Evolutionary conservation across 306 rosid genomes (phyloP), one percentile per base, ranked within the genome.

Genomic region (Vigna reflexopilosa): DNA sequence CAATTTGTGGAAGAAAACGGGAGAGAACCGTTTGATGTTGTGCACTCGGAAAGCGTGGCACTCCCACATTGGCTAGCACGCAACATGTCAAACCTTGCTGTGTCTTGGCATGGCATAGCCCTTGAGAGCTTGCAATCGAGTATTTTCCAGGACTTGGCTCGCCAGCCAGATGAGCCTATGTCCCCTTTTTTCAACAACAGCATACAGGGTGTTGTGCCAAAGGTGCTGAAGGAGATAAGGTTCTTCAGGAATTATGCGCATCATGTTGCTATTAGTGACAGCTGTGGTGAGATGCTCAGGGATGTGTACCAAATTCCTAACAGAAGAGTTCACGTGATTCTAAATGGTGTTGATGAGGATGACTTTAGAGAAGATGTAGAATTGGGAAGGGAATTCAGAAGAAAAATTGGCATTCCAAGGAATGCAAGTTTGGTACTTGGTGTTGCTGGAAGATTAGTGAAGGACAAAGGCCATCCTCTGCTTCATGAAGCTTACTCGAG

Each of bases 31-130:
- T 93, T 93, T 71, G 92, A 93, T 62, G 91, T 90, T 16, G 89
- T 93, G 77, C 96, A 92, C 75, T 89, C 97, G 0, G 97, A 92
- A 67, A 93, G 97, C 74, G 97, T 90, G 4, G 92, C 97, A 15
- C 90, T 93, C 4, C 96, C 94, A 80, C 86, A 89, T 36, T 86
- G 87, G 86, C 49, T 85, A 28, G 97, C 96, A 4, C 79, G 88
- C 0, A 63, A 83, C 4, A 84, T 93, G 45, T 61, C 83, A 42
- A 90, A 93, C 49, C 96, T 93, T 36, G 96, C 88, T 1, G 97
- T 90, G 17, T 83, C 97, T 4, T 90, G 96, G 97, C 97, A 93
- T 67, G 97, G 97, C 45, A 92, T 92, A 45, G 97, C 96, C 4
- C 80, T 92, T 0, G 97, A 92, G 82, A 90, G 91, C 78, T 69